Conservation (phyloP, 176 grass and related monocot genomes). For the Bromus sterilis region DNA sequence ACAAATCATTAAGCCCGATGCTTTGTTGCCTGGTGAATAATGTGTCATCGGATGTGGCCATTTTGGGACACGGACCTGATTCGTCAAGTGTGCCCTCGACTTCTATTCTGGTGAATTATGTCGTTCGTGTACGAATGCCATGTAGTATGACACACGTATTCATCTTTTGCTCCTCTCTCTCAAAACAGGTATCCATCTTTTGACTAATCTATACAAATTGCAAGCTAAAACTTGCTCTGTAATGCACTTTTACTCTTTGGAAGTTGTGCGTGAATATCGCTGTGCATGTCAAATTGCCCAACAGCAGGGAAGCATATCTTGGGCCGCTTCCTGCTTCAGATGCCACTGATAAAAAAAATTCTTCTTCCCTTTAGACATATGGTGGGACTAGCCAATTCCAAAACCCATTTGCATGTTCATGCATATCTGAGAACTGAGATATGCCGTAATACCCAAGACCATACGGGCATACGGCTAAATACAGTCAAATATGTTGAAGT, state of each 20-base stretch:
- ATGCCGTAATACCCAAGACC: no score
- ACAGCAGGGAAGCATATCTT: not conserved
- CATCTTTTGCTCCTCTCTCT: no score
- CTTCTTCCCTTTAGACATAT: no score
- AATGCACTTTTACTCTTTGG: not conserved
- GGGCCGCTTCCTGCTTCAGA: no score
- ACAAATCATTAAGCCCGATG: not conserved
- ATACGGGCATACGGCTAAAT: not conserved
- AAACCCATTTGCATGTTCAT: not conserved
- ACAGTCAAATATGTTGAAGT: not conserved
- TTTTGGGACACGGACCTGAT: not conserved
- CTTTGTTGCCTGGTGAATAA: not conserved
- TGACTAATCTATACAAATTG: no score
- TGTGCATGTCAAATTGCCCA: not conserved
- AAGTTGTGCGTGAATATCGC: not conserved
- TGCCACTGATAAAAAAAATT: no score
- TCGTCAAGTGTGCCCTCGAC: not conserved
- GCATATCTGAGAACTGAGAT: no score
- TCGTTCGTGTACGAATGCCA: not conserved
- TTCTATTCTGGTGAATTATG: not conserved
- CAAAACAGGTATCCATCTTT: not conserved
- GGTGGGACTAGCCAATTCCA: not conserved
- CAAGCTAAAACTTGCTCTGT: not conserved
- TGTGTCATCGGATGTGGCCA: not conserved
- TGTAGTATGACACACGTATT: not conserved